A percentile compares a stretch with the other conserved stretches of the same genome.
phyloP scores from a whole-genome alignment of 352 stramenopile species.

The Phytophthora aleatoria region DNA sequence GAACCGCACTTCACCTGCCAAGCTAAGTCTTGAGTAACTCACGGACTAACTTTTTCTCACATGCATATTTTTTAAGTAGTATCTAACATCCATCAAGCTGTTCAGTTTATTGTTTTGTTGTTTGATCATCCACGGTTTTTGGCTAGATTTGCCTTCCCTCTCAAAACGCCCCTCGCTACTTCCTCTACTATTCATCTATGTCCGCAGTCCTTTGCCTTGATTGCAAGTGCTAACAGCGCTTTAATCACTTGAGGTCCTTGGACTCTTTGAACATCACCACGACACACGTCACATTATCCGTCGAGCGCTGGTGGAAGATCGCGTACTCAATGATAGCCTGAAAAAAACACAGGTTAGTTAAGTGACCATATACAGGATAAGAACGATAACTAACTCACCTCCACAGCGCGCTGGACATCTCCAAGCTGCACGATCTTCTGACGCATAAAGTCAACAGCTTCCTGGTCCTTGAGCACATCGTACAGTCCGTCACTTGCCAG shows the following conservation, averaged over 20 bases:
- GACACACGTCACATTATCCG: slow-evolving; percentile 85
- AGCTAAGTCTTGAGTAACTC: slow-evolving; percentile 31
- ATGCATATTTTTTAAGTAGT: slow-evolving; percentile 5
- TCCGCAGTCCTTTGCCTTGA: slow-evolving; percentile 6
- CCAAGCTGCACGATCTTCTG: slow-evolving; percentile 68
- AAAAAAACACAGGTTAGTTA: neutral
- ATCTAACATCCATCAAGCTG: slow-evolving; percentile 32
- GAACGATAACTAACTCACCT: slow-evolving; percentile 42
- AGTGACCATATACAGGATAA: neutral
- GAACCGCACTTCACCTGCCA: slow-evolving; percentile 23
- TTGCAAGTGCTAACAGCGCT: too few species aligned
- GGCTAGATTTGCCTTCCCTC: slow-evolving; percentile 13
- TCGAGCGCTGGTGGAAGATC: slow-evolving; percentile 85
- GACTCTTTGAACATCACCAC: slow-evolving; percentile 86
- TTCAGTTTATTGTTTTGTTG: slow-evolving; percentile 40
- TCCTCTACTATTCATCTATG: slow-evolving; percentile 54
- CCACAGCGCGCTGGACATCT: slow-evolving; percentile 79
- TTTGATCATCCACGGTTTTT: slow-evolving; percentile 29
- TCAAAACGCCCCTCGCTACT: slow-evolving; percentile 37
- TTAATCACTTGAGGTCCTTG: slow-evolving; percentile 47
- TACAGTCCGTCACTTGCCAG: slow-evolving; percentile 83
- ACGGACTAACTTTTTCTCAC: neutral
- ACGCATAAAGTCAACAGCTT: slow-evolving; percentile 78
- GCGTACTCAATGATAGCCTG: slow-evolving; percentile 80
- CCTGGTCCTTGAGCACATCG: slow-evolving; percentile 86